A percentile compares a stretch with the other conserved stretches of the same genome.
These are phyloP conservation scores for Phytophthora vignae DNA, from an alignment of 352 stramenopile species.

Conservation along the genomic window DNA sequence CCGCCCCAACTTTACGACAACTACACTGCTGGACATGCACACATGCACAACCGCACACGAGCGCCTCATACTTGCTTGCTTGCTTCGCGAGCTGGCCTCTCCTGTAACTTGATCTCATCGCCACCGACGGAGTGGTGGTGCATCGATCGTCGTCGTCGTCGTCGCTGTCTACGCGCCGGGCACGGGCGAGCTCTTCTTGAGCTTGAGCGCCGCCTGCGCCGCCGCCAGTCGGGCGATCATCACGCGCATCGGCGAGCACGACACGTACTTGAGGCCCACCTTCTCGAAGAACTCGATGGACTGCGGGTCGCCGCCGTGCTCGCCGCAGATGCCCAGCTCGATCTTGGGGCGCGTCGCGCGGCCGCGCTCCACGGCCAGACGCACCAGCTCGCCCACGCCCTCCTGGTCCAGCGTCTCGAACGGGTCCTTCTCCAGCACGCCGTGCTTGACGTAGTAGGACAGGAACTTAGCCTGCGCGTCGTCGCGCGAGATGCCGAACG, in stretches of 20 bases:
- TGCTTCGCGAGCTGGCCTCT: slow-evolving; percentile 19
- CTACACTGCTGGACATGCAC: slow-evolving; percentile 13
- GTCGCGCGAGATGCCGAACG: slow-evolving; percentile 35
- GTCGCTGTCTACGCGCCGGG: slow-evolving; percentile 9
- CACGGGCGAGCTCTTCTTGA: slow-evolving; percentile 34
- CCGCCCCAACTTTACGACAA: slow-evolving; percentile 23
- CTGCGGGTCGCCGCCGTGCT: slow-evolving; percentile 29
- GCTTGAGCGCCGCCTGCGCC: slow-evolving; percentile 31
- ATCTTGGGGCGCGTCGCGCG: slow-evolving; percentile 26
- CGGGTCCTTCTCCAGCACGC: slow-evolving; percentile 15
- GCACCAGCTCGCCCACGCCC: slow-evolving; percentile 35
- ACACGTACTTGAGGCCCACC: slow-evolving; percentile 29
- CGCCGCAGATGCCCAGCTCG: slow-evolving; percentile 24
- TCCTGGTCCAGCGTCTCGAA: slow-evolving; percentile 41
- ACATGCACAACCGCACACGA: slow-evolving; percentile 20
- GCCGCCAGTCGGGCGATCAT: slow-evolving; percentile 39
- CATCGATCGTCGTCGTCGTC: no score
- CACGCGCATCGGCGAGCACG: slow-evolving; percentile 36
- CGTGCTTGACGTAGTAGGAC: slow-evolving; percentile 30
- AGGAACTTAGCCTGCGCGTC: slow-evolving; percentile 39
- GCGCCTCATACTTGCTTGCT: slow-evolving; percentile 21
- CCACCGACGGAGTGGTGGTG: not conserved
- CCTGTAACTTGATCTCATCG: not conserved
- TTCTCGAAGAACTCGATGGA: slow-evolving; percentile 41
- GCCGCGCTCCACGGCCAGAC: slow-evolving; percentile 25